Conservation (phyloP, 2,329 filamentous ascomycete species). For the Calonectria honghensis region DNA sequence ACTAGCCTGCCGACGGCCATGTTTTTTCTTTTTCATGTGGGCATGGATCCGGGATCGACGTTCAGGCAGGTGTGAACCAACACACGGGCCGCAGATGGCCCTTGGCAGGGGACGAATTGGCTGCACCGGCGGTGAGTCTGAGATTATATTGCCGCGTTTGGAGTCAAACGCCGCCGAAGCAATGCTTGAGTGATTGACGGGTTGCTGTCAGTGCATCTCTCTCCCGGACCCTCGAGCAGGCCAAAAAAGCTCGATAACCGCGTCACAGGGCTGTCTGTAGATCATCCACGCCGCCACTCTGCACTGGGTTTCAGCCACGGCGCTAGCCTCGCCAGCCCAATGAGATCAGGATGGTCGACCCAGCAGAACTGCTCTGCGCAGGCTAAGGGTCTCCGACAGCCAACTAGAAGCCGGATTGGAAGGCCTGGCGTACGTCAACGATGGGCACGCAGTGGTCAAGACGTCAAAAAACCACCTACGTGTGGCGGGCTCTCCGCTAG, state of each 20-base stretch:
- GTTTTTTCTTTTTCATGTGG: slow-evolving; percentile 20
- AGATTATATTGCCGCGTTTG: slow-evolving; percentile 20
- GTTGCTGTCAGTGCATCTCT: slow-evolving; percentile 16
- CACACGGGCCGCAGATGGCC: slow-evolving; percentile 22
- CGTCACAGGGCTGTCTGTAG: slow-evolving; percentile 11
- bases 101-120: background rate
- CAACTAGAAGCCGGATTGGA: slow-evolving; percentile 21
- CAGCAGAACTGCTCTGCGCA: background rate
- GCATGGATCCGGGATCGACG: slow-evolving; percentile 18
- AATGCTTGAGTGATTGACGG: background rate
- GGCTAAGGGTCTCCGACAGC: background rate
- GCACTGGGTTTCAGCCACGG: slow-evolving; percentile 13
- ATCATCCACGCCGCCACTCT: slow-evolving; percentile 14
- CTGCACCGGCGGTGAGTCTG: slow-evolving; percentile 15
- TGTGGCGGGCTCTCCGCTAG: background rate
- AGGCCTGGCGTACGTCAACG: slow-evolving; percentile 18
- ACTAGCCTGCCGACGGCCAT: slow-evolving; percentile 4
- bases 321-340: slow-evolving; percentile 3
- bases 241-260: background rate
- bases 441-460: slow-evolving; percentile 8
- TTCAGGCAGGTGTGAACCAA: background rate
- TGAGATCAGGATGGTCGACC: background rate
- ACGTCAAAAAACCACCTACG: background rate
- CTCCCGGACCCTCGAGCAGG: background rate
- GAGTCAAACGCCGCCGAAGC: background rate